Percentiles rank a stretch among this genome's conserved stretches.
phyloP scores from a whole-genome alignment of 2,329 filamentous ascomycete genomes.

The Diaporthe amygdali region DNA sequence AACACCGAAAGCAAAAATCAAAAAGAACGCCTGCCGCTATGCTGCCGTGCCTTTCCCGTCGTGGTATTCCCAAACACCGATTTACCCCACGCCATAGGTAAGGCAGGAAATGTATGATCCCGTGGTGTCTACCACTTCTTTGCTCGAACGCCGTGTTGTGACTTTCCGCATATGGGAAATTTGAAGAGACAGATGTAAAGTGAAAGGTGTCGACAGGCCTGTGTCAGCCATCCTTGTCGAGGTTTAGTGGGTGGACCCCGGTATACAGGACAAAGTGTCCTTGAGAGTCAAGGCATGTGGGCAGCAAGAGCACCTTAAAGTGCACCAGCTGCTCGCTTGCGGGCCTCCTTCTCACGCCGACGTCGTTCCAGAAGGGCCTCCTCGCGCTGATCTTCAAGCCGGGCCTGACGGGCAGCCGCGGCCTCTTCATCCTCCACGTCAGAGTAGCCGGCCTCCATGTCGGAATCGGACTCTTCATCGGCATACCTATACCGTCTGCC shows the following conservation, averaged over 20 bases:
- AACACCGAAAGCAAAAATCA: slow-evolving; percentile 2
- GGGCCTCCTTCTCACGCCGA: slow-evolving; percentile 67
- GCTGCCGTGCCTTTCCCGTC: slow-evolving; percentile 10
- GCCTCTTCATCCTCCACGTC: slow-evolving; percentile 77
- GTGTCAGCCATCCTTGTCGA: background rate
- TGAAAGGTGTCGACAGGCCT: background rate
- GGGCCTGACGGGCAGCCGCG: slow-evolving; percentile 64
- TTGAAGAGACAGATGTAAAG: background rate
- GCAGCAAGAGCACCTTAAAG: background rate
- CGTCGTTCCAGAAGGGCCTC: slow-evolving; percentile 65
- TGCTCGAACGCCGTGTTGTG: slow-evolving; percentile 14
- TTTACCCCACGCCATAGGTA: background rate
- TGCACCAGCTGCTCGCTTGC: slow-evolving; percentile 39
- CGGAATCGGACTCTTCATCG: slow-evolving; percentile 70
- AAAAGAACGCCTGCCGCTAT: slow-evolving; percentile 25
- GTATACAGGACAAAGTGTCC: background rate
- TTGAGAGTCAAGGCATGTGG: background rate
- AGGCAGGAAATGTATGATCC: background rate
- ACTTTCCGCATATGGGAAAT: background rate
- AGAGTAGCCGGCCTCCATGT: slow-evolving; percentile 79
- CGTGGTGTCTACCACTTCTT: background rate
- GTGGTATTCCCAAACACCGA: slow-evolving; percentile 15
- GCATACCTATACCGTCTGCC: slow-evolving; percentile 51
- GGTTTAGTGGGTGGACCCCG: background rate
- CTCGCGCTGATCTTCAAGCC: slow-evolving; percentile 70